Evolutionary conservation across 129 eudicot genomes (phyloP), one percentile per base, ranked within the genome.

Genomic region (Solidago caesia): DNA sequence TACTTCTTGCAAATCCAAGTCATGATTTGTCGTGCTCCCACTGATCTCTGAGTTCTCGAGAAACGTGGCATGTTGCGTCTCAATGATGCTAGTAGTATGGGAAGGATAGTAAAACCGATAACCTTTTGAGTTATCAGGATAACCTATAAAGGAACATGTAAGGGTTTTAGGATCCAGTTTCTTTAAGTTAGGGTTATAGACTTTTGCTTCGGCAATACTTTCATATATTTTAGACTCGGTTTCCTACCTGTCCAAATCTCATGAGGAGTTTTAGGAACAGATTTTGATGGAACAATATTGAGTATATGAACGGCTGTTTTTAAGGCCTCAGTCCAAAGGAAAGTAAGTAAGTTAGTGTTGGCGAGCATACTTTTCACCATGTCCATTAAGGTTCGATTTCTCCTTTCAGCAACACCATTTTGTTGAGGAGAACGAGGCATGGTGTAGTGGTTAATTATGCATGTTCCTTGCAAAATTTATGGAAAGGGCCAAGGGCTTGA

Each of bases 391-490:
- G 52, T 71, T 6, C 15, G 5, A 57, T 71, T 71, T 55, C 65
- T 71, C 48, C 65, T 42, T 41, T 72, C 25, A 43, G 58, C 76
- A 2, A 21, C 57, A 15, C 55, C 67, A 8, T 72, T 58, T 53
- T 72, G 44, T 0, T 58, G 13, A 15, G 67, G 67, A 9, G 53
- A n/a, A 15, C 76, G 25, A 0, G 57, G 7, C 67, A 56, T 70
- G 66, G 68, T 72, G 21, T 57, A 72, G n/a, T 72, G 43, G 57
- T 21, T 46, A 8, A 72, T 49, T 8, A 58, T 72, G 44, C 44
- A 27, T 72, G 67, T 7, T 72, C 56, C 21, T 58, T 44, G 5
- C 64, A 61, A 72, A 72, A 57, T 2, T 72, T 10, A 57, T 46
- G 27, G 65, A 72, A 72, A 9, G 76, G n/a, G 4, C 76, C 56